A percentile compares a stretch with the other conserved stretches of the same genome.
phyloP scores from a whole-genome alignment of 2,329 filamentous ascomycete species.

The Claviceps sp. region DNA sequence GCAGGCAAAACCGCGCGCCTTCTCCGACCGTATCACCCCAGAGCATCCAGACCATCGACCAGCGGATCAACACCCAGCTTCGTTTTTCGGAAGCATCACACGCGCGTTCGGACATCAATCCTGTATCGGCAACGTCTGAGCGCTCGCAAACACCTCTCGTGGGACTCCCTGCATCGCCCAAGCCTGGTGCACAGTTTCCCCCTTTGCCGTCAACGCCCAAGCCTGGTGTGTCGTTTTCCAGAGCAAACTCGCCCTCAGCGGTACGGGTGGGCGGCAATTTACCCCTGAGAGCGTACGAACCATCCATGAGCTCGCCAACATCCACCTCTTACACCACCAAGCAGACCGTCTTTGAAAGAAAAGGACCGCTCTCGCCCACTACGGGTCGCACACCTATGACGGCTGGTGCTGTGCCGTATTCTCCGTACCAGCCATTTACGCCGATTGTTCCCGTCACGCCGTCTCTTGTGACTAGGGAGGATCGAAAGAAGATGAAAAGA shows the following conservation, averaged over 20 bases:
- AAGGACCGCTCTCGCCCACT: constrained; percentile 38
- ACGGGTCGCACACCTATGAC: constrained; percentile 50
- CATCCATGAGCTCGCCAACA: constrained; percentile 37
- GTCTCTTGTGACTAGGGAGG: constrained; percentile 55
- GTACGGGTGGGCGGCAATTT: constrained; percentile 43
- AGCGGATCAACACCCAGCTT: constrained; percentile 34
- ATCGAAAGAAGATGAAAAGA: constrained; percentile 55
- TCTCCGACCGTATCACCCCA: constrained; percentile 26
- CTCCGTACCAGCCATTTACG: constrained; percentile 67
- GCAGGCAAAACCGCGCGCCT: constrained; percentile 12
- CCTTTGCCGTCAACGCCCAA: constrained; percentile 37
- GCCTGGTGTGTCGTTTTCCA: constrained; percentile 35
- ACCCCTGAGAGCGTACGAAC: constrained; percentile 49
- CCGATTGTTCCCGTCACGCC: constrained; percentile 66
- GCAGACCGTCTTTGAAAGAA: constrained; percentile 51
- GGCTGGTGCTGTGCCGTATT: constrained; percentile 53
- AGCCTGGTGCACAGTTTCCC: constrained; percentile 19
- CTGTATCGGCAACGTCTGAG: constrained; percentile 38
- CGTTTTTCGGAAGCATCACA: constrained; percentile 21
- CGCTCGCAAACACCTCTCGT: constrained; percentile 37
- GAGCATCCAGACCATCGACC: constrained; percentile 37
- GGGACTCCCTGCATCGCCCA: constrained; percentile 34
- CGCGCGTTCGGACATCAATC: constrained; percentile 30
- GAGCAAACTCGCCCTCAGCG: constrained; percentile 37
- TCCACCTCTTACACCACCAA: constrained; percentile 37